Conservation (phyloP, 805 yeast species). For the Yarrowia sp. region DNA sequence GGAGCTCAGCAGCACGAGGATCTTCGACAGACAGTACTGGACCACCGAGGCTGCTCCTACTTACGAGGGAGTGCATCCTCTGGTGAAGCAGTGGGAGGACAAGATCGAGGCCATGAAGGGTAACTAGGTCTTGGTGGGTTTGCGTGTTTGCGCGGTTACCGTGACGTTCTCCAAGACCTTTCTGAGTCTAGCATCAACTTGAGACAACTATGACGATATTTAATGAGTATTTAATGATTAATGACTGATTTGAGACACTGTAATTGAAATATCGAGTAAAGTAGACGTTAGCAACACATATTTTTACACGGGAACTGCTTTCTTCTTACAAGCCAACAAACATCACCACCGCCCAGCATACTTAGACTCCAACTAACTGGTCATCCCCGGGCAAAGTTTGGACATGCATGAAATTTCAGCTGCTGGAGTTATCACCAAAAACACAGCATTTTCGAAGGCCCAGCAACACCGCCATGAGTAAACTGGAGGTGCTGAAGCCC, state of each 20-base stretch:
- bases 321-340: no score
- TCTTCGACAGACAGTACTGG: slow-evolving; percentile 56
- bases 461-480: not conserved
- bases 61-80: slow-evolving; percentile 40
- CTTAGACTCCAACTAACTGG: not conserved
- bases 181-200: no score
- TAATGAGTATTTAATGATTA: not conserved
- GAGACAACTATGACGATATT: no score
- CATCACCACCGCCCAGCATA: no score
- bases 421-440: not conserved
- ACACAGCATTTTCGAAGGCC: not conserved
- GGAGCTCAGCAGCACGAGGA: slow-evolving; percentile 59
- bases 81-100: slow-evolving; percentile 49
- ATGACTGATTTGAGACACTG: no score
- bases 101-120: not conserved
- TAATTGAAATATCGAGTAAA: no score
- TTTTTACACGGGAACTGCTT: no score
- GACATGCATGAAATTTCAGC: slow-evolving; percentile 23
- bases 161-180: no score
- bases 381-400: not conserved
- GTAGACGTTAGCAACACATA: no score
- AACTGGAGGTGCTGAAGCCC: slow-evolving; percentile 12
- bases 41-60: slow-evolving; percentile 40
- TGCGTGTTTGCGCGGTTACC: no score
- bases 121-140: not conserved